Evolutionary conservation across 306 rosid genomes (phyloP), one percentile per base, ranked within the genome.

Genomic region (Quercus engelmannii): DNA sequence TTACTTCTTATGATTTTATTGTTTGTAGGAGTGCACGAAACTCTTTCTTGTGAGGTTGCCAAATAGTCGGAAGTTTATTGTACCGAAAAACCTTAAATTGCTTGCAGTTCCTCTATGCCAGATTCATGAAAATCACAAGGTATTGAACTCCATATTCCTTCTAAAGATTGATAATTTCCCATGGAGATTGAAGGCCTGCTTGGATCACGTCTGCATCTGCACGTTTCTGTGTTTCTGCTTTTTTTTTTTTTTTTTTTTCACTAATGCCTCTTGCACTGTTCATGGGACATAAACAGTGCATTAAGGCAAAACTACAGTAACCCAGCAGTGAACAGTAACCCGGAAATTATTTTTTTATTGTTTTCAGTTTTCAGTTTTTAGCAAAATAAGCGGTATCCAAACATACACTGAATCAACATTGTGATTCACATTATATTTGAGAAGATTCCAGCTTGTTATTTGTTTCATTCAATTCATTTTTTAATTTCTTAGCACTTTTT

Each of bases 41-140:
- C 83, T 94, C 57, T 94, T 82, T 79, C 88, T 92, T 74, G 93
- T 94, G 71, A 92, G 80, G 91, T 83, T 94, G 71, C 99, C 99
- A 0, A 87, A 55, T 26, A 85, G 89, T 85, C 85, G 86, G 58
- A 89, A 81, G 80, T 94, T 94, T 89, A 80, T 87, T 0, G 95
- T 91, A 55, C 99, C 99, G 0, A 91, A 87, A 79, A 86, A 91
- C 79, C 81, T 87, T 69, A 94, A 86, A 80, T 77, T 94, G 90
- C 91, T 94, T 0, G 97, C 97, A 5, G 94, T 92, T 30, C 99
- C 99, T 0, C 61, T 92, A 84, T 90, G 97, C 79, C 97, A 92
- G 88, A 49, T 94, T 80, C 90, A 83, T 69, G 91, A 91, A 76
- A 94, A 90, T 68, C 86, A 82, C 20, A 86, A 86, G 97, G 99